Evolutionary conservation across 768 basidiomycete species (phyloP), one percentile per base, ranked within the genome.

Genomic region (Phlegmacium glaucopus): DNA sequence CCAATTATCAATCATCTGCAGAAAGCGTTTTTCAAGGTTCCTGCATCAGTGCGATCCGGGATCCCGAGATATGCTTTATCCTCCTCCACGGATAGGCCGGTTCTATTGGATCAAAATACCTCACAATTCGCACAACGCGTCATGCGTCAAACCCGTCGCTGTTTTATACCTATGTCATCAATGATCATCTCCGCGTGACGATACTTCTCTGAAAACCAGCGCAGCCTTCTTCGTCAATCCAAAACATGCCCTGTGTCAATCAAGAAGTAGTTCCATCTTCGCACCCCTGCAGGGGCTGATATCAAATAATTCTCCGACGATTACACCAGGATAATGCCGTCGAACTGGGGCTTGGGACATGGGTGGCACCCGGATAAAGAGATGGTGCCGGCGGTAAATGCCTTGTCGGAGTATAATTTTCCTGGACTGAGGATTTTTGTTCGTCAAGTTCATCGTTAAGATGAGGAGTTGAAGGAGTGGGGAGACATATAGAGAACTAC

Each of bases 121-220:
- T 36, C 42, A 10, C 51, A 53, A 15, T 60, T 58, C 37, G 57
- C 58, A 12, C 57, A 69, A 17, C 79, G 85, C 52, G 76, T 90
- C 65, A 89, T n/a, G n/a, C n/a, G n/a, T n/a, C n/a, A n/a, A 89
- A 60, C 87, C 87, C 37, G 84, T 85, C 0, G 80, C n/a, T n/a
- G n/a, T n/a, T 91, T 17, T 93, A 92, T 68, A 92, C 91, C 32
- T 94, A 92, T 67, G 76, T 92, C 62, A 83, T 94, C 60, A n/a
- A n/a, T n/a, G n/a, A n/a, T n/a, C n/a, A n/a, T 78, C 84, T 4
- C 69, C 78, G 5, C 82, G 85, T 45, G 89, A 88, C 65, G 80
- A 88, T 51, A 90, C 16, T 91, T 92, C 66, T 90, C 87, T 22
- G 90, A 91, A 63, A 93, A n/a, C 90, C 3, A 89, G 89, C 12